These are phyloP conservation scores for Conticribra weissflogii DNA, from an alignment of 108 stramenopile genomes.

Conservation along the genomic window DNA sequence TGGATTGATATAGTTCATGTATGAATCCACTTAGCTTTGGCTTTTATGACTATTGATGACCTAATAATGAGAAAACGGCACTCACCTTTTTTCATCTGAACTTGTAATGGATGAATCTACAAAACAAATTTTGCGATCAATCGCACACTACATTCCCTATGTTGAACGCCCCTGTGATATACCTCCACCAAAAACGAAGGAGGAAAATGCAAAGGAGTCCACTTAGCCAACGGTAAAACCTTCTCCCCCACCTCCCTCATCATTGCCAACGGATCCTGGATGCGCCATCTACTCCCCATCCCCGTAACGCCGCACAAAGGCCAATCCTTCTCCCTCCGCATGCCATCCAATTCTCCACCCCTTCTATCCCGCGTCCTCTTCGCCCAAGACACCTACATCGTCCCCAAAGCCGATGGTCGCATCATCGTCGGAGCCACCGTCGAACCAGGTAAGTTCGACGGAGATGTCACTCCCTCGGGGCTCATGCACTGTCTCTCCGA, in stretches of 20 bases:
- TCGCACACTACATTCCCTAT: too few species aligned
- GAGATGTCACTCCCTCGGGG: constrained; percentile 79
- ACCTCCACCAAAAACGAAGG: too few species aligned
- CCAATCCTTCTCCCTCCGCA: constrained; percentile 83
- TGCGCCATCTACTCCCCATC: constrained; percentile 88
- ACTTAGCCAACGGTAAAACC: constrained; percentile 63
- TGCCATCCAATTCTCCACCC: constrained; percentile 65
- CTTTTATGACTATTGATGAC: too few species aligned
- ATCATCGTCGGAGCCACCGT: constrained; percentile 91
- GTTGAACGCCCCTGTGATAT: too few species aligned
- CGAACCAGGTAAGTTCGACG: constrained; percentile 82
- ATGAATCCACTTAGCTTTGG: too few species aligned
- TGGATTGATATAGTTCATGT: too few species aligned
- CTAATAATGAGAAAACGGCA: too few species aligned
- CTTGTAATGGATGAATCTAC: too few species aligned
- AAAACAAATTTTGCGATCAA: too few species aligned
- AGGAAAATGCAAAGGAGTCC: constrained; percentile 58
- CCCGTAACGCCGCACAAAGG: constrained; percentile 94
- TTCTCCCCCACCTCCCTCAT: constrained; percentile 59
- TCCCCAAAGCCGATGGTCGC: constrained; percentile 93
- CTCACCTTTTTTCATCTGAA: too few species aligned
- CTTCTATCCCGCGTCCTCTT: constrained; percentile 84
- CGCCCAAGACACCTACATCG: constrained; percentile 92
- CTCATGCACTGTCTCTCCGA: constrained; percentile 74
- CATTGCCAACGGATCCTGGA: constrained; percentile 94